Evolutionary conservation across 306 rosid genomes (phyloP), one percentile per base, ranked within the genome.

Genomic region (Cucumis cinereus): DNA sequence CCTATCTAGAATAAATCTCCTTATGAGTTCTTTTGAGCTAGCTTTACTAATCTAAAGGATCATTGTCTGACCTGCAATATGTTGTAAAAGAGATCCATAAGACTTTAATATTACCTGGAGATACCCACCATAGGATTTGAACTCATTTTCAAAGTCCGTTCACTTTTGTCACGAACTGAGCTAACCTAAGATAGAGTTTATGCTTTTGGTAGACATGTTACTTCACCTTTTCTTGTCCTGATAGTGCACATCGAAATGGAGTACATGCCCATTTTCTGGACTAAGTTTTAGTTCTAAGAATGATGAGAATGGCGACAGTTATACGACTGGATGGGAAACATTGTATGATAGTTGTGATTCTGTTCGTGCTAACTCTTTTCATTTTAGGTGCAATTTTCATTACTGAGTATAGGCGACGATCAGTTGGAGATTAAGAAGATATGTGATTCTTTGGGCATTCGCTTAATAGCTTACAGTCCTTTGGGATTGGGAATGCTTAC

Each of bases 401-500:
- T 94, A 90, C 82, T 94, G 47, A 94, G 98, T 89, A 79, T 82
- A 75, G 97, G 98, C 66, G 80, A 85, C 73, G 96, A 91, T 67
- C 98, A 91, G 71, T 74, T 91, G 82, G 93, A 90, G 88, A 85
- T 85, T 79, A 94, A 91, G 84, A 83, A 78, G 30, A 82, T 91
- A 79, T 91, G 98, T 68, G 97, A 94, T 79, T 85, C 90, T 78
- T 84, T 91, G 8, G 97, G 97, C 23, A 86, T 91, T 68, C 93
- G 92, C 13, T 33, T 94, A 80, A 94, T 94, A 74, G 93, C 98
- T 70, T 94, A 94, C 77, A 94, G 98, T 83, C 97, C 98, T 57
- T 82, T 94, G 78, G 97, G 98, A 79, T 96, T 94, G 63, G 98
- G 97, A 83, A 94, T 94, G 98, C 98, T 94, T 81, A 90, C 97